phyloP scores from a whole-genome alignment of 768 basidiomycete genomes.

The Termitomyces heimii region DNA sequence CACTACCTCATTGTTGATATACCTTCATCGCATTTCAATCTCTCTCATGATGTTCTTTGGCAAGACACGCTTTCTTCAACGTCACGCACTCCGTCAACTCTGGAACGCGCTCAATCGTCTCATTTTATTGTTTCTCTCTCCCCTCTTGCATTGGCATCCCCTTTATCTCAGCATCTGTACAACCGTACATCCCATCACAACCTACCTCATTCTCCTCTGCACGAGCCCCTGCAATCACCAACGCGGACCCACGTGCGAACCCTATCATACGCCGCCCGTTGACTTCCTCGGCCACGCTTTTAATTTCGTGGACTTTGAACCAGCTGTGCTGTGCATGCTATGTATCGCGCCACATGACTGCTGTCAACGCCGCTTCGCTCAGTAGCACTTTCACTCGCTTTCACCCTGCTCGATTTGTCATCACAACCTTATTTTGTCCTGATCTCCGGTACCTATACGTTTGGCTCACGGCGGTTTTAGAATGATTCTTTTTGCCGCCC shows the following conservation, averaged over 20 bases:
- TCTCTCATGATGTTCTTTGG: not conserved
- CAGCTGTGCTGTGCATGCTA: not conserved
- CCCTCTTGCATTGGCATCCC: slow-evolving; percentile 9
- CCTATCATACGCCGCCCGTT: not conserved
- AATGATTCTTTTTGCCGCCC: not conserved
- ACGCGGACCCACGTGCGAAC: not conserved
- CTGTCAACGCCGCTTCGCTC: not conserved
- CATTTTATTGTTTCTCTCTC: not conserved
- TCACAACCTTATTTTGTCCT: slow-evolving; percentile 3
- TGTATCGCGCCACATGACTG: not conserved
- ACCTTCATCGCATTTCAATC: slow-evolving; percentile 2
- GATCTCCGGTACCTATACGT: not conserved
- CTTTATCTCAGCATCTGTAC: slow-evolving; percentile 12
- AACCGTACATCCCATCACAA: slow-evolving; percentile 5
- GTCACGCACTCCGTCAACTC: not conserved
- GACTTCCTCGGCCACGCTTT: not conserved
- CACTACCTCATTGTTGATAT: slow-evolving; percentile 2
- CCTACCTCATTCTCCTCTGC: not conserved
- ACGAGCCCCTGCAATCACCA: not conserved
- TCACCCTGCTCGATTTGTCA: slow-evolving; percentile 15
- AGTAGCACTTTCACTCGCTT: slow-evolving; percentile 1
- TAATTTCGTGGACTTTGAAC: not conserved
- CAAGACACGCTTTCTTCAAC: slow-evolving; percentile 1
- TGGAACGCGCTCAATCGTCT: not conserved
- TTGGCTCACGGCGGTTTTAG: not conserved